Evolutionary conservation across 176 grass and related monocot species (phyloP).

Genomic region (Triticum timopheevii): DNA sequence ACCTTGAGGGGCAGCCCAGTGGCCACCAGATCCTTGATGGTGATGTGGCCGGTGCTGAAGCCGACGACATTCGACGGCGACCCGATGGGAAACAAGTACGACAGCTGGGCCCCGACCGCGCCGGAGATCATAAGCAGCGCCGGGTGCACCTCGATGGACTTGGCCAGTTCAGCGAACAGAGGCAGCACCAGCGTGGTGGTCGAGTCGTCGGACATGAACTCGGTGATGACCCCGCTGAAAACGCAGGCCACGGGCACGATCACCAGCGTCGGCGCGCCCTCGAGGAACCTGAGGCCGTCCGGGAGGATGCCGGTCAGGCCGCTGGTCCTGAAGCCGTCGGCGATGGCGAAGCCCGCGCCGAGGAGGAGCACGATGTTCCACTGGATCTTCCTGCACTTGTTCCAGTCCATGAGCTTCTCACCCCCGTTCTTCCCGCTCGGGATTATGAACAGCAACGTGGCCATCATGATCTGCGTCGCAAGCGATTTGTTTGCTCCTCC

Average conservation of each 20-base stretch:
- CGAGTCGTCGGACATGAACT: conserved; percentile 68
- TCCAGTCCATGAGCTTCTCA: conserved; percentile 96
- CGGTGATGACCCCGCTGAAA: conserved; percentile 51
- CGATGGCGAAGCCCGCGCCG: conserved; percentile 85
- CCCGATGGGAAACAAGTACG: conserved; percentile 67
- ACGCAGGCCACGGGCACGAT: conserved; percentile 57
- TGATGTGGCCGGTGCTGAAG: conserved; percentile 62
- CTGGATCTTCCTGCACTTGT: conserved; percentile 89
- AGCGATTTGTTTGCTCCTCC: background rate
- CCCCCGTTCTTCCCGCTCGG: conserved; percentile 60
- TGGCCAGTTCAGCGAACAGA: conserved; percentile 63
- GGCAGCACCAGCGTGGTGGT: conserved; percentile 70
- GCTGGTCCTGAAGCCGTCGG: conserved; percentile 66
- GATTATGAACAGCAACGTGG: conserved; percentile 85
- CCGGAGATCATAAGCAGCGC: conserved; percentile 68
- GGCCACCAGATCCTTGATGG: conserved; percentile 68
- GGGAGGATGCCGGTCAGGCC: conserved; percentile 63
- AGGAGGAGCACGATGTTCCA: conserved; percentile 93
- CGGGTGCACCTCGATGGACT: conserved; percentile 52
- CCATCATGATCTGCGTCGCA: conserved; percentile 74
- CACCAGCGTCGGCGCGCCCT: conserved; percentile 33
- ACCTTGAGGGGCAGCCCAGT: conserved; percentile 70
- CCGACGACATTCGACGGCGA: conserved; percentile 72
- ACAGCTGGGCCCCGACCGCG: conserved; percentile 60
- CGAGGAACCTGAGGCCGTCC: conserved; percentile 45